Base-by-base conservation (phyloP, 2,329 filamentous ascomycete genomes). In the Ascosphaera apis region DNA sequence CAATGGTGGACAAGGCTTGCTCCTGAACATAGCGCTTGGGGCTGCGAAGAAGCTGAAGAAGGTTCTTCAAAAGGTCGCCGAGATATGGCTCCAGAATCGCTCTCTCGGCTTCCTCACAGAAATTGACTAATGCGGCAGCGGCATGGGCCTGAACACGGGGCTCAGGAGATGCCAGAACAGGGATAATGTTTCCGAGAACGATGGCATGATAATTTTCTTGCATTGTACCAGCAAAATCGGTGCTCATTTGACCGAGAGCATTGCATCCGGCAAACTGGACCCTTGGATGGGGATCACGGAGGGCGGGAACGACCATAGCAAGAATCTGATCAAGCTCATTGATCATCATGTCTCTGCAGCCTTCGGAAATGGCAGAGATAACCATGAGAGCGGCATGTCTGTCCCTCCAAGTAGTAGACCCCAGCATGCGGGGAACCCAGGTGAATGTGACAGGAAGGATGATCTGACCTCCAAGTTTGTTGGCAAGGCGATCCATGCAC, bases 191-290 rank as follows among this genome's bases (percentile, higher is more conserved):
- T 45, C 75, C 81, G 36, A 98, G 67, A 12, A 98, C 80, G 32
- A 75, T 66, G 43, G 80, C 71, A 54, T 92, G 88, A 55, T 91
- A 91, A 48, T 92, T 88, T 45, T 81, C 78, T 57, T 98, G 88
- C 86, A 98, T 95, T 8, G 79, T 91, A 9, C 84, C 84, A 9
- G 91, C 86, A 54, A 98, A 98, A 52, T 98, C 88, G 21, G 88
- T 98, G 61, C 86, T 95, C 88, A 98, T 98, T 57, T 98, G 88
- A 18, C 88, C 88, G n/a, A 98, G 68, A 31, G 88, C 88, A 51
- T 98, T 95, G 63, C 88, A 98, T 23, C 84, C 88, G 36, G 88
- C 88, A 75, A 91, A 98, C 48, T 86, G 76, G 37, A 98, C 88
- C 51, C 88, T 80, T 30, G 88, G 80, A 51, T 98, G 88, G 28